Conservation (phyloP, 352 stramenopile species). For the Vaucheria bursata region DNA sequence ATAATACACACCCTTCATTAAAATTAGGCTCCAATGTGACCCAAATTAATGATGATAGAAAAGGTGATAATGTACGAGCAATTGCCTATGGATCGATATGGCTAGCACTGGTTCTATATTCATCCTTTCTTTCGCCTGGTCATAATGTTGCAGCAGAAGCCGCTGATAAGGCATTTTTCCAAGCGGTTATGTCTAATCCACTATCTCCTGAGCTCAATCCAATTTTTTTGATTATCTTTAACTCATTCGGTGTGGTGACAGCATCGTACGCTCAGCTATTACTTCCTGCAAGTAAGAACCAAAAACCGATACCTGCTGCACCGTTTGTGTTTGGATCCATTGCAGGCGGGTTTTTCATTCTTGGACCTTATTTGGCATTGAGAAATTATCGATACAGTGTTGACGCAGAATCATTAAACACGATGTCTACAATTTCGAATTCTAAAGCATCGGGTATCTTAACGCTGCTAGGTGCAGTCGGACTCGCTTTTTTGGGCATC, state of each 20-base stretch:
- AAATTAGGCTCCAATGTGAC: too few relatives aligned
- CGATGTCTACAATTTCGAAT: not conserved
- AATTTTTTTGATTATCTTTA: constrained; percentile 20
- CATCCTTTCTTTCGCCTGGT: not conserved
- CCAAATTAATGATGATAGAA: too few relatives aligned
- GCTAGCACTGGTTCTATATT: not conserved
- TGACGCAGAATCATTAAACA: not conserved
- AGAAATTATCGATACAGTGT: constrained; percentile 8
- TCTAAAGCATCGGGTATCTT: not conserved
- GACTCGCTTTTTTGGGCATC: not conserved
- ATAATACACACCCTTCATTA: too few relatives aligned
- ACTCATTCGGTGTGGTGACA: constrained; percentile 19
- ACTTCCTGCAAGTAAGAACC: constrained; percentile 10
- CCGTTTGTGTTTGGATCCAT: constrained; percentile 14
- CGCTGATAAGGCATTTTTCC: not conserved
- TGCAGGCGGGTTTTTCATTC: constrained; percentile 16
- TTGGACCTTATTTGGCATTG: constrained; percentile 17
- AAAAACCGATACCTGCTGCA: constrained; percentile 9
- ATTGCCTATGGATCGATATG: not conserved
- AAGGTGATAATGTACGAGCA: too few relatives aligned
- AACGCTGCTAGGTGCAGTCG: not conserved
- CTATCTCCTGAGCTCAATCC: not conserved
- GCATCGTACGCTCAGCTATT: constrained; percentile 13
- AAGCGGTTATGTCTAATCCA: constrained; percentile 12
- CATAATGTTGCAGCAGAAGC: not conserved